Evolutionary conservation across 2,329 filamentous ascomycete genomes (phyloP), one percentile per base, ranked within the genome.

Genomic region (Niveomyces coronatus): DNA sequence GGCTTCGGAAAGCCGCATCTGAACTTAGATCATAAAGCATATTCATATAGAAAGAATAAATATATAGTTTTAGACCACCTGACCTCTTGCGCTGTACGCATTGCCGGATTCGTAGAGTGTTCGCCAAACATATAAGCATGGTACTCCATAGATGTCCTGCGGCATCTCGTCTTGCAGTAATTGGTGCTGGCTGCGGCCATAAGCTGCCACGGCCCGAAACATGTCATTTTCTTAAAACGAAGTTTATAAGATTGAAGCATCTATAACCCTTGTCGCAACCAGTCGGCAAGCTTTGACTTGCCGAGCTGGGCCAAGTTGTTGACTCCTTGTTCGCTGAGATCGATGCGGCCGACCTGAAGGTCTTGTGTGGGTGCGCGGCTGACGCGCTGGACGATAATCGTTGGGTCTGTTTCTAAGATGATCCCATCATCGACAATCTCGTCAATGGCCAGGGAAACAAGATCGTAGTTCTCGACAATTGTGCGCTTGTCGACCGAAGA

Each of bases 401-500:
- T 89, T 1, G 91, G 88, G 59, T 98, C 91, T 1, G 89, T 96
- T 67, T 98, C 91, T 44, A 98, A 77, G 51, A 98, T 89, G 57
- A 96, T 93, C 44, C 91, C 91, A 55, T 94, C 87, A 62, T 94
- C 87, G 38, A 93, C 77, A 45, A 93, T 89, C 63, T 98, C 91
- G 61, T 98, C 91, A 47, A 98, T 85, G 31, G 88, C 85, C 38
- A 98, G 76, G 11, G 87, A 84, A 45, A 95, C 85, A 16, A 96
- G 75, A 62, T 96, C 91, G 70, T 96, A 98, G 74, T 96, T 96
- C 65, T 98, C 91, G 55, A 96, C 82, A 49, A 96, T 87, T 41
- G 91, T 96, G 49, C 91, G 82, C 74, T 95, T 95, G 68, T 98
- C 91, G 35, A 93, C 88, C 23, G 86, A 86, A 73, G 93, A 89